Evolutionary conservation across 2,329 filamentous ascomycete genomes (phyloP), one percentile per base, ranked within the genome.

Genomic region (Eurotiales sp.): DNA sequence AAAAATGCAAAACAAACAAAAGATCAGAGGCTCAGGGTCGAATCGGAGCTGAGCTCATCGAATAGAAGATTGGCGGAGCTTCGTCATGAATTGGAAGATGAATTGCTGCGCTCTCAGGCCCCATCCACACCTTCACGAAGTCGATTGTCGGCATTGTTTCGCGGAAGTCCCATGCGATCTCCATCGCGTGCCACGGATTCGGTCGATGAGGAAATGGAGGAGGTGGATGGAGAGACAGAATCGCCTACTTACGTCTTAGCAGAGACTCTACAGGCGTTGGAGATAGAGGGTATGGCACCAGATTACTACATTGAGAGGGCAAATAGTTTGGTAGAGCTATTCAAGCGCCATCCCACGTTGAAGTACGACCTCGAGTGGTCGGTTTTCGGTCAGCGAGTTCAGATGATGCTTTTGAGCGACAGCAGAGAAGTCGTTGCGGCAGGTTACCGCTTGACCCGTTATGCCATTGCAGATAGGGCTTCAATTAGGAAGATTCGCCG

Each of bases 361-460:
- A 99, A 99, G 66, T 96, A 97, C 67, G 95, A 99, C 69, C 75
- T 99, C 44, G 91, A 90, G 1, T 99, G 93, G 93, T 88, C 90
- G 3, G 85, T 95, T 1, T 99, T 99, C 70, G 93, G 95, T 2
- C 73, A 95, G 44, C 83, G 93, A 39, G 91, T 97, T 76, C 93
- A 99, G 71, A 85, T 89, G 59, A 95, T 99, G 89, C 84, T 99
- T 19, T 76, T 99, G 51, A 96, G 92, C 64, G 92, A 96, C 60
- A 96, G 88, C 67, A 84, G 92, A 58, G 95, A 99, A 73, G 92
- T 97, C 10, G 90, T 96, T 21, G 93, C 93, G 22, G 90, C 93
- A 39, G 93, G 90, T 1, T 99, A 97, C 69, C 82, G 93, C 56
- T 87, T 97, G 71, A 91, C 90, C 54, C 83, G 93, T 67, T 95